A percentile compares a stretch with the other conserved stretches of the same genome.
Conservation (phyloP, 2,329 filamentous ascomycete species). For the Claviceps africana region DNA sequence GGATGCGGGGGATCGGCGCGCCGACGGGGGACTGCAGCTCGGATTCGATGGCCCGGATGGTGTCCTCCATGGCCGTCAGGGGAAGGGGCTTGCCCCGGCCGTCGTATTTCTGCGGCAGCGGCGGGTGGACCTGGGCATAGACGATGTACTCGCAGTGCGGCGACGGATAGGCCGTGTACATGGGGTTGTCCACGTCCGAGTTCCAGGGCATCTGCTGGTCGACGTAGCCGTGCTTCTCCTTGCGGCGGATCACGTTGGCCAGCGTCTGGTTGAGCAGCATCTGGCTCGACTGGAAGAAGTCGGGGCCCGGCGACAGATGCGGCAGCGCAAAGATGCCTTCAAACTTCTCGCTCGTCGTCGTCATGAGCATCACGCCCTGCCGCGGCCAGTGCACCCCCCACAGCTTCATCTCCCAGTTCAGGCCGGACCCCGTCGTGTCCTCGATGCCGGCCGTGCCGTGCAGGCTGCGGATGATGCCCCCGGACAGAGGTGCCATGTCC, state of each 20-base stretch:
- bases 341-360: slow-evolving; percentile 87
- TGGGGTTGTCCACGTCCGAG: slow-evolving; percentile 48
- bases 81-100: slow-evolving; percentile 15
- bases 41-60: slow-evolving; percentile 43
- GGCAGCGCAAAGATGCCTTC: slow-evolving; percentile 82
- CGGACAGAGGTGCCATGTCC: slow-evolving; percentile 23
- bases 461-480: slow-evolving; percentile 51
- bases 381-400: slow-evolving; percentile 77
- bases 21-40: slow-evolving; percentile 50
- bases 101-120: slow-evolving; percentile 24
- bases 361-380: slow-evolving; percentile 67
- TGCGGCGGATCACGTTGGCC: slow-evolving; percentile 49
- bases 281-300: slow-evolving; percentile 45
- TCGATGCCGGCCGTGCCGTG: slow-evolving; percentile 57
- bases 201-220: slow-evolving; percentile 63
- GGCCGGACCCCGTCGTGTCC: slow-evolving; percentile 50
- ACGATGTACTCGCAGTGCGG: slow-evolving; percentile 83
- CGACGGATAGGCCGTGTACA: slow-evolving; percentile 41
- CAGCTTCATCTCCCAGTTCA: slow-evolving; percentile 65
- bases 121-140: slow-evolving; percentile 64
- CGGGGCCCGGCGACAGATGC: slow-evolving; percentile 53
- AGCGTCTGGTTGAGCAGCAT: slow-evolving; percentile 61
- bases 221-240: slow-evolving; percentile 39
- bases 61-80: slow-evolving; percentile 19
- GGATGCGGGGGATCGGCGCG: slow-evolving; percentile 39